These are phyloP conservation scores for Zizania latifolia DNA, from an alignment of 176 grass and related monocot genomes.

Conservation along the genomic window DNA sequence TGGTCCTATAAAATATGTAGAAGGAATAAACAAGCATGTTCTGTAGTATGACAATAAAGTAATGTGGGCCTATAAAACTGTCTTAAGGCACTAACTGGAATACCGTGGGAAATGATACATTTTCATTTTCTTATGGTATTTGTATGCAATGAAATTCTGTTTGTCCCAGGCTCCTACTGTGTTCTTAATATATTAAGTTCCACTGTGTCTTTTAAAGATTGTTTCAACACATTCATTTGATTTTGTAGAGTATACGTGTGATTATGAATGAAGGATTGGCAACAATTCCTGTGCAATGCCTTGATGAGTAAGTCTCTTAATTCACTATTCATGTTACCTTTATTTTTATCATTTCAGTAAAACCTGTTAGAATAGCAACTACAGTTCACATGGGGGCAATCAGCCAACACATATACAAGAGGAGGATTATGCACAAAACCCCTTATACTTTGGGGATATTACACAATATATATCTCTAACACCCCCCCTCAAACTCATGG, in stretches of 20 bases:
- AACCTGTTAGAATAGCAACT: too few relatives aligned
- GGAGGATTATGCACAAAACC: too few relatives aligned
- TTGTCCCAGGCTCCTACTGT: background rate
- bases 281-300: slow-evolving; percentile 73
- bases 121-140: background rate
- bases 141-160: background rate
- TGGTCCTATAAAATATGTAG: background rate
- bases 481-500: too few relatives aligned
- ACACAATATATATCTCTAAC: too few relatives aligned
- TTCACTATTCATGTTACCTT: background rate
- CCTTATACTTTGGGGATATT: too few relatives aligned
- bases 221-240: slow-evolving; percentile 29
- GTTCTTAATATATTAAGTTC: slow-evolving; percentile 23
- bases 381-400: too few relatives aligned
- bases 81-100: background rate
- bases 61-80: slow-evolving; percentile 8
- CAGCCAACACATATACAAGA: too few relatives aligned
- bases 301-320: slow-evolving; percentile 72
- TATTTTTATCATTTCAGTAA: background rate
- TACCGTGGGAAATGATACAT: background rate
- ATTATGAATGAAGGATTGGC: slow-evolving; percentile 98
- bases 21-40: background rate
- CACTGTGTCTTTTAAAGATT: background rate
- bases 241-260: slow-evolving; percentile 82
- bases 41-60: background rate